phyloP scores from a whole-genome alignment of 768 basidiomycete species.

The Leccinum incarnatum region DNA sequence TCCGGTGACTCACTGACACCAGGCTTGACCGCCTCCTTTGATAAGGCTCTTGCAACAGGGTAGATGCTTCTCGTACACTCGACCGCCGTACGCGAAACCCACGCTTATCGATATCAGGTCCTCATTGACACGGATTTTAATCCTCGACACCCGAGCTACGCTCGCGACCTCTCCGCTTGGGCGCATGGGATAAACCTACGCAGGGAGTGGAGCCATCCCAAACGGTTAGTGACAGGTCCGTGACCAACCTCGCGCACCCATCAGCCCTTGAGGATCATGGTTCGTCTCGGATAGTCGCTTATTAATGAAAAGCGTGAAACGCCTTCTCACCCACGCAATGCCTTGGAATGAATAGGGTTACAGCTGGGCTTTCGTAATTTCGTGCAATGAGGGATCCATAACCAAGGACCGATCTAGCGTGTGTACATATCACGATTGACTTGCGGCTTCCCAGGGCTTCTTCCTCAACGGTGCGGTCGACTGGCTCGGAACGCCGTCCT shows the following conservation, averaged over 20 bases:
- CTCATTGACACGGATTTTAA: background rate
- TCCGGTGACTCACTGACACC: slow-evolving; percentile 18
- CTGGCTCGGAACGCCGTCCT: slow-evolving; percentile 58
- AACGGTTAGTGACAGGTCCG: background rate
- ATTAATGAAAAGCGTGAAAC: slow-evolving; percentile 1
- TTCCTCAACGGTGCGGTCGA: slow-evolving; percentile 49
- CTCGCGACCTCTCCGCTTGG: background rate
- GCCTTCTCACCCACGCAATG: slow-evolving; percentile 13
- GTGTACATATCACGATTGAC: slow-evolving; percentile 16
- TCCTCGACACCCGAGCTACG: slow-evolving; percentile 7
- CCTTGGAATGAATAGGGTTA: slow-evolving; percentile 9
- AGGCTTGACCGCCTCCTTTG: slow-evolving; percentile 5
- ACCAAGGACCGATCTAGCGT: slow-evolving; percentile 11
- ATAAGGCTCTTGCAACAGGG: slow-evolving; percentile 5
- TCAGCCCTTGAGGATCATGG: slow-evolving; percentile 2
- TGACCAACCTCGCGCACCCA: slow-evolving; percentile 5
- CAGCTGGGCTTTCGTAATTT: slow-evolving; percentile 14
- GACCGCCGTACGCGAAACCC: slow-evolving; percentile 4
- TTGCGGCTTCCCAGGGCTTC: slow-evolving; percentile 65
- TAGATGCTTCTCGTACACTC: background rate
- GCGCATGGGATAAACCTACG: background rate
- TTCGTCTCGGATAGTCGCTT: slow-evolving; percentile 10
- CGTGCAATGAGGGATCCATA: slow-evolving; percentile 7
- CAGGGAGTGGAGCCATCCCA: background rate
- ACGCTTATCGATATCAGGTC: slow-evolving; percentile 6